phyloP scores from a whole-genome alignment of 2,329 filamentous ascomycete genomes.

The Aureobasidium namibiae region DNA sequence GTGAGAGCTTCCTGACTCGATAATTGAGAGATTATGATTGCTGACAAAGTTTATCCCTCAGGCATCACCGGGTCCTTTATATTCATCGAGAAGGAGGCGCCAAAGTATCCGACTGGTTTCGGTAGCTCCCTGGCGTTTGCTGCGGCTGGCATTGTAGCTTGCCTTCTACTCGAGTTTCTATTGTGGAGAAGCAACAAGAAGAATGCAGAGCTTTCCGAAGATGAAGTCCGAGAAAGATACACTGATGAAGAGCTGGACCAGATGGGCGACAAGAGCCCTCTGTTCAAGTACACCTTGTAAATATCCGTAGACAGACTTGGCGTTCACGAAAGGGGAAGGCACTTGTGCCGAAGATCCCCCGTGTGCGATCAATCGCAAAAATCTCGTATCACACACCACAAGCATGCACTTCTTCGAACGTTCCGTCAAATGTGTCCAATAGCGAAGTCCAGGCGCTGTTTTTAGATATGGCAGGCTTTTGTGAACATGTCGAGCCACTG shows the following conservation, averaged over 20 bases:
- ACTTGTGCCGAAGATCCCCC: neutral
- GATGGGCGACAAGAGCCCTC: constrained; percentile 31
- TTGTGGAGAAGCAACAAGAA: constrained; percentile 26
- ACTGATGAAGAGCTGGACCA: constrained; percentile 28
- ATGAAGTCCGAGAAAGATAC: constrained; percentile 27
- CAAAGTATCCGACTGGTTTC: constrained; percentile 25
- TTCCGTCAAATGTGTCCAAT: no score
- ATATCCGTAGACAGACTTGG: neutral
- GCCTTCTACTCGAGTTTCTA: constrained; percentile 24
- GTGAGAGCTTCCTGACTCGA: no score
- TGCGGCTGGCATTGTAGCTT: constrained; percentile 20
- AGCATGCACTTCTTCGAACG: no score
- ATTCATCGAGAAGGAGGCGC: constrained; percentile 20
- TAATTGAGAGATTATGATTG: no score
- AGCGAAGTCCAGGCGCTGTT: no score
- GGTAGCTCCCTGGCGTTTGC: constrained; percentile 26
- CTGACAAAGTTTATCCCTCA: constrained; percentile 17
- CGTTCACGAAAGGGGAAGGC: no score
- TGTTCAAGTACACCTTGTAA: constrained; percentile 30
- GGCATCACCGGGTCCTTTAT: constrained; percentile 28
- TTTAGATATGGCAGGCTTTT: no score
- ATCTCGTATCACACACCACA: no score
- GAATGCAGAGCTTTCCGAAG: constrained; percentile 23
- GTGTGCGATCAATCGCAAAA: no score
- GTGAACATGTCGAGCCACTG: neutral